Conservation (phyloP, 257 asterid genomes). For the Primulina eburnea region DNA sequence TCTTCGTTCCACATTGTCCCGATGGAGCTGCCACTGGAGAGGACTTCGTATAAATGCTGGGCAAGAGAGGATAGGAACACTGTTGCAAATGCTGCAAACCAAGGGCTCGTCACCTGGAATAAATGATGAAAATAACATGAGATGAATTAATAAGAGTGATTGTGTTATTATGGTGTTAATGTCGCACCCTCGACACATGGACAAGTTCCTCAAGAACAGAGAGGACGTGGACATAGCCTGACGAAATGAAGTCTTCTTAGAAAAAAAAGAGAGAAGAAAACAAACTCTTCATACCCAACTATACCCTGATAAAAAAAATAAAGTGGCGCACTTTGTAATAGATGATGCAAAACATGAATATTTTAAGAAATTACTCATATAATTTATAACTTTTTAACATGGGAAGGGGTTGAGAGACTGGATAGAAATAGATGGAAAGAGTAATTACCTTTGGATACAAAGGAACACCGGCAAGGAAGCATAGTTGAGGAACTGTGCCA, state of each 20-base stretch:
- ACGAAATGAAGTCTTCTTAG: no score
- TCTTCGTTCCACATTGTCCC: conserved; percentile 61
- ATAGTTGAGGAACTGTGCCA: conserved; percentile 47
- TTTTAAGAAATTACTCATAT: no score
- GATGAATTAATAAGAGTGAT: background rate
- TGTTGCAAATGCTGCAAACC: conserved; percentile 48
- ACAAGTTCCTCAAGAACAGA: background rate
- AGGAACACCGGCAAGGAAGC: conserved; percentile 51
- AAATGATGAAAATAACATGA: background rate
- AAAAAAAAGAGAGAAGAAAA: no score
- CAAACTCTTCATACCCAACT: no score
- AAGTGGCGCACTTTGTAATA: no score
- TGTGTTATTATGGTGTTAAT: background rate
- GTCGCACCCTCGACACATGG: no score
- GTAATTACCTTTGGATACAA: conserved; percentile 53
- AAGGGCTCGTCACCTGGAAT: conserved; percentile 44
- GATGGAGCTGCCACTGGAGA: conserved; percentile 44
- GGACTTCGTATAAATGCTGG: conserved; percentile 47
- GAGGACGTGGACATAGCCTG: background rate
- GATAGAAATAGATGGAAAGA: background rate
- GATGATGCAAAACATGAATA: background rate
- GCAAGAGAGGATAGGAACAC: conserved; percentile 39
- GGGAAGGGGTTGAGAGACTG: background rate
- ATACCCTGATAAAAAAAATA: no score
- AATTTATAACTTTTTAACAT: background rate